Evolutionary conservation across 306 rosid species (phyloP), one percentile per base, ranked within the genome.

Genomic region (Boehmeria nivea): DNA sequence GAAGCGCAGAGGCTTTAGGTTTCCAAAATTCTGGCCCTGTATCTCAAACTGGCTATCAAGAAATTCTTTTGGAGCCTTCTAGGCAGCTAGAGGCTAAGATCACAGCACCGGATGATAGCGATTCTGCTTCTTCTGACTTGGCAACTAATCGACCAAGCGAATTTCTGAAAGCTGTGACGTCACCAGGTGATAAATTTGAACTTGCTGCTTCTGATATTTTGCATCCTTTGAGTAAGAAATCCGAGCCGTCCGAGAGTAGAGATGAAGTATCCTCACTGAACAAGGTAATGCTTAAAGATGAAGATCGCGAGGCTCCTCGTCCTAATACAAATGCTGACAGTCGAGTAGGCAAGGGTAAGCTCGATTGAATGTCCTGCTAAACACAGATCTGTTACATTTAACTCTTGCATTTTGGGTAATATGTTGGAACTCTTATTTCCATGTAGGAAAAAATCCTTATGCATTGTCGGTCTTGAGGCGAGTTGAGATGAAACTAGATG

Each of bases 401-500:
- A 33, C 11, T 11, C 5, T 33, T 33, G 11, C 11, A 33, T 33
- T 33, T 33, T 33, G 11, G 38, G n/a, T n/a, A 45, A 45, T 6
- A n/a, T n/a, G 3, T 33, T 33, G 11, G n/a, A 33, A 14, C 18
- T 2, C 24, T 20, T 20, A 14, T 63, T 54, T 49, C 38, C 70
- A 31, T 63, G 65, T 51, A 83, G 97, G 90, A 52, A 89, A 84
- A 79, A 89, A 83, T 69, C 83, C 84, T 49, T 86, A 83, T 68
- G 97, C 97, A 54, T 62, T 79, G 79, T 83, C 89, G 0, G 81
- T 89, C 54, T 64, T 89, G 75, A 78, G 79, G 79, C 83, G 77
- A 67, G 84, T 89, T 67, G 95, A 86, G 81, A 77, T 83, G 95
- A 89, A 89, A 70, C 83, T 89, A 58, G 87, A 81, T 43, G 97